Conservation (phyloP, 352 stramenopile genomes). For the Pythium phragmiticola region DNA sequence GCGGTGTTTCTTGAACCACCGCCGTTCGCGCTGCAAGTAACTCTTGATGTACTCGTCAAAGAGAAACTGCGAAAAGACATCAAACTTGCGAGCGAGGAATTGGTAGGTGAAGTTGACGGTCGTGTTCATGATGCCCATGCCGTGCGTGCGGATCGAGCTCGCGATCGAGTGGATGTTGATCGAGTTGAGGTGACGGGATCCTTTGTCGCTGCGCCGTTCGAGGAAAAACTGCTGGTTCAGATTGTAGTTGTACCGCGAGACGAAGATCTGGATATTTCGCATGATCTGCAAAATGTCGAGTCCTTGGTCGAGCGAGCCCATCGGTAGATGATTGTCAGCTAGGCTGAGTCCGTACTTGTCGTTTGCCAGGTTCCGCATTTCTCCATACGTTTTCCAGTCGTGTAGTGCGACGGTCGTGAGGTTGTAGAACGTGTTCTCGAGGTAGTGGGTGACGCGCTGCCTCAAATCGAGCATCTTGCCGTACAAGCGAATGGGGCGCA, state of each 20-base stretch:
- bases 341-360: constrained; percentile 92
- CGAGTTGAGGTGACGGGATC: constrained; percentile 91
- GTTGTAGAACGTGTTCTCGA: constrained; percentile 96
- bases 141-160: constrained; percentile 92
- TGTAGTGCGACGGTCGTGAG: constrained; percentile 93
- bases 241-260: constrained; percentile 93
- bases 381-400: constrained; percentile 94
- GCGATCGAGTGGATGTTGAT: constrained; percentile 93
- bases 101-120: constrained; percentile 96
- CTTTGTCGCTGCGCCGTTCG: constrained; percentile 88
- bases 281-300: constrained; percentile 96
- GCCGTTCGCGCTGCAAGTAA: constrained; percentile 90
- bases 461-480: constrained; percentile 85
- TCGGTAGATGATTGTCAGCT: constrained; percentile 90
- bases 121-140: constrained; percentile 95
- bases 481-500: constrained; percentile 88
- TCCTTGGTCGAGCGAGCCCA: constrained; percentile 90
- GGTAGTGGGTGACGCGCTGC: constrained; percentile 87
- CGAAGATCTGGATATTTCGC: constrained; percentile 94
- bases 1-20: constrained; percentile 93
- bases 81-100: constrained; percentile 91
- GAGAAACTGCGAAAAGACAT: constrained; percentile 92
- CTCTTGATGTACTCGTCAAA: constrained; percentile 94
- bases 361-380: constrained; percentile 93
- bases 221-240: constrained; percentile 96